Conservation (phyloP, 208 protist genomes). For the Leishmania tarentolae region DNA sequence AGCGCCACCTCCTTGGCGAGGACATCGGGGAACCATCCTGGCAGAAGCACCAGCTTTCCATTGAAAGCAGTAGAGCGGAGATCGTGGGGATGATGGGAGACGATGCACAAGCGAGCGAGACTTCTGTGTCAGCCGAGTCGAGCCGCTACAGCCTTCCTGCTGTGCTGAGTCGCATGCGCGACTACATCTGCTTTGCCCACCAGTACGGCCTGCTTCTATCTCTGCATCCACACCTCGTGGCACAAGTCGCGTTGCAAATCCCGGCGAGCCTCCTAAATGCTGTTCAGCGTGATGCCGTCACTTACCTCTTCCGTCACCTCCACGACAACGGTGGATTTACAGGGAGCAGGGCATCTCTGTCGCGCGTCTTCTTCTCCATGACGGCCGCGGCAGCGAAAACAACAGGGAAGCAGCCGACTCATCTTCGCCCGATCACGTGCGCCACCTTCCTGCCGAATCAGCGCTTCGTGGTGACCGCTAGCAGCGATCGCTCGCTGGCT, state of each 20-base stretch:
- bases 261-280: conserved; percentile 15
- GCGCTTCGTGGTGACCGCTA: conserved; percentile 49
- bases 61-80: not conserved
- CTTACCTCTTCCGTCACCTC: conserved; percentile 28
- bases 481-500: conserved; percentile 61
- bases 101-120: not conserved
- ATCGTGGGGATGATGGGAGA: not conserved
- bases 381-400: not conserved
- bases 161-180: conserved; percentile 47
- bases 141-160: conserved; percentile 21
- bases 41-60: conserved; percentile 9
- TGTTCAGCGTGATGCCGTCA: conserved; percentile 35
- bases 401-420: conserved; percentile 22
- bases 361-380: conserved; percentile 15
- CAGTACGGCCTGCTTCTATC: conserved; percentile 55
- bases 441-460: conserved; percentile 46
- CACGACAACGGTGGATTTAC: not conserved
- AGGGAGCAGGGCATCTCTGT: not conserved
- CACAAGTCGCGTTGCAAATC: conserved; percentile 59
- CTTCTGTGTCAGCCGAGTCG: not conserved
- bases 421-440: conserved; percentile 50
- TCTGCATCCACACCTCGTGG: conserved; percentile 52
- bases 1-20: conserved; percentile 54
- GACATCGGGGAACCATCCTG: conserved; percentile 25
- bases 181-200: conserved; percentile 82